Evolutionary conservation across 2,329 filamentous ascomycete species (phyloP).

Genomic region (Xylariales sp.): DNA sequence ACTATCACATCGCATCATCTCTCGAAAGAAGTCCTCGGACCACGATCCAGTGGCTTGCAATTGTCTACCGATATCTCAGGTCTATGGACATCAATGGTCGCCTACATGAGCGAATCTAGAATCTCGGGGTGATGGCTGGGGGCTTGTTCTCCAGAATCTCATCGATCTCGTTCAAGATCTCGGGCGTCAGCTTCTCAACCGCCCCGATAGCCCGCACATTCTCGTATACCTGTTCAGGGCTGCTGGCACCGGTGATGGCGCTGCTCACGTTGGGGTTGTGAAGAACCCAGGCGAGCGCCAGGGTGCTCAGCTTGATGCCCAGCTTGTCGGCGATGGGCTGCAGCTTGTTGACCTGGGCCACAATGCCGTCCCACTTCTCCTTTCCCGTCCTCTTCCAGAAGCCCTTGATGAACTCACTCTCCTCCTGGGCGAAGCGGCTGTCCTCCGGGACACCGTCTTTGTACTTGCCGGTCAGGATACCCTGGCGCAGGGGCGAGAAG

Average conservation of each 20-base stretch:
- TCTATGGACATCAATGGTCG: too few relatives aligned
- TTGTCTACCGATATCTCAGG: too few relatives aligned
- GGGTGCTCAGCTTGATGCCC: slow-evolving; percentile 49
- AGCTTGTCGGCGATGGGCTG: slow-evolving; percentile 62
- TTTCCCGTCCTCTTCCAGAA: slow-evolving; percentile 46
- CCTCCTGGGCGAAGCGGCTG: slow-evolving; percentile 15
- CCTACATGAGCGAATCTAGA: too few relatives aligned
- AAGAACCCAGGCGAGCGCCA: slow-evolving; percentile 60
- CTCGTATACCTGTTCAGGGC: slow-evolving; percentile 54
- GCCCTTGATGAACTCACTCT: slow-evolving; percentile 51
- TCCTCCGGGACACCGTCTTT: slow-evolving; percentile 47
- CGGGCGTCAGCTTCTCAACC: slow-evolving; percentile 52
- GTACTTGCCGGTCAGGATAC: slow-evolving; percentile 64
- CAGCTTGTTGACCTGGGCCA: slow-evolving; percentile 56
- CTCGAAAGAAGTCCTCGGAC: too few relatives aligned
- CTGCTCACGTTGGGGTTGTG: slow-evolving; percentile 58
- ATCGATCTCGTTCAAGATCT: slow-evolving; percentile 57
- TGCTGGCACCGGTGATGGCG: slow-evolving; percentile 57
- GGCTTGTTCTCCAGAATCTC: slow-evolving; percentile 51
- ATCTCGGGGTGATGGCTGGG: not conserved
- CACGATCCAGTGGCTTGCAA: too few relatives aligned
- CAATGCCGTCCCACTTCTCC: slow-evolving; percentile 49
- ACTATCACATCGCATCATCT: too few relatives aligned
- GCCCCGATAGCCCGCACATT: slow-evolving; percentile 49
- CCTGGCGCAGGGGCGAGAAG: slow-evolving; percentile 56